Evolutionary conservation across 2,329 filamentous ascomycete species (phyloP), one percentile per base, ranked within the genome.

Genomic region (Pseudocercospora cruenta): DNA sequence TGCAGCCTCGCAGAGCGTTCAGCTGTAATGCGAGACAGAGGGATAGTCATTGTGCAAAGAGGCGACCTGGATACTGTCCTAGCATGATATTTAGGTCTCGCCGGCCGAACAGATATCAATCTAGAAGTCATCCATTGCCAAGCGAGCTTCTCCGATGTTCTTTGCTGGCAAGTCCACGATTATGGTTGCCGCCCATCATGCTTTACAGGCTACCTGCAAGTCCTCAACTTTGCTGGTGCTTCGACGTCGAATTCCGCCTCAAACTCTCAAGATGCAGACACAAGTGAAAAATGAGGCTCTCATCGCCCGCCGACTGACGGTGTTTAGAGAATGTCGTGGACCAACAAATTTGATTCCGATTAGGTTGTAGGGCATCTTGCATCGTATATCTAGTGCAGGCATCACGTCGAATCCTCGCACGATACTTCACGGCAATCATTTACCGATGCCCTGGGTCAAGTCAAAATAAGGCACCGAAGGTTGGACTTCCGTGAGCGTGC

Each of bases 391-490:
- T 54, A 24, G 22, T 24, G 16, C 51, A 24, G 26, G 51, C 51
- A 28, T 28, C 19, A 9, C 4, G 9, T 21, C 22, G 31, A n/a
- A 8, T 7, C 54, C 26, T 58, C 1, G 31, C 54, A 19, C 16
- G 5, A 53, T 2, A 60, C 28, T 43, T 66, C 53, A 58, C 28
- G 54, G 54, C 54, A 58, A 36, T 39, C 54, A 58, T 58, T 33
- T 39, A 36, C 54, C 54, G 54, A 58, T 24, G 54, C 28, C n/a
- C 16, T 55, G 24, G 51, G 19, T 49, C 14, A 49, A 49, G 45
- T 49, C 45, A 49, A 22, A 54, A 26, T 54, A 54, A 26, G 5
- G 51, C 51, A 26, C 51, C 31, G 19, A 58, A 58, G 54, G 28
- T 58, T 58, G 14, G 16, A 21, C 26, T 39, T 58, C 54, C n/a